Percentiles rank a stretch among this genome's conserved stretches.
Conservation (phyloP, 345 rosid genomes). For the Crucihimalaya himalaica region DNA sequence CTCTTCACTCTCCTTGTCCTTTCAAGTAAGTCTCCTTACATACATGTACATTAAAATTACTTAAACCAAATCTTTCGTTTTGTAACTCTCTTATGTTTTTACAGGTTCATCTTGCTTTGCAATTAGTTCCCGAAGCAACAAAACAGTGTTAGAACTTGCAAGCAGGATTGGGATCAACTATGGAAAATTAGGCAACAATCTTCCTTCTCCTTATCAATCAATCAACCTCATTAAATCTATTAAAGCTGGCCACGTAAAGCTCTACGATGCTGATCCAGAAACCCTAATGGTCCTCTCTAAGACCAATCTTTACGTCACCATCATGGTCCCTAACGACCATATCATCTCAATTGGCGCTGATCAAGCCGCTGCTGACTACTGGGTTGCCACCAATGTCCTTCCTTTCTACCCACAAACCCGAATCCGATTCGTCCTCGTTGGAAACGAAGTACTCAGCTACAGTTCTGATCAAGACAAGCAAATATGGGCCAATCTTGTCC, state of each 20-base stretch:
- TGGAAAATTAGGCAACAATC: slow-evolving; percentile 45
- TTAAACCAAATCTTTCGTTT: neutral
- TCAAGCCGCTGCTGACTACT: slow-evolving; percentile 48
- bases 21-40: slow-evolving; percentile 34
- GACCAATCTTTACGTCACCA: slow-evolving; percentile 54
- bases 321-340: slow-evolving; percentile 66
- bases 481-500: slow-evolving; percentile 58
- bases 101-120: slow-evolving; percentile 33
- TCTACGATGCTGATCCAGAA: slow-evolving; percentile 62
- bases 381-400: slow-evolving; percentile 57
- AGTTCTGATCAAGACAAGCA: slow-evolving; percentile 41
- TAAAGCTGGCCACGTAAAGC: slow-evolving; percentile 55
- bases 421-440: slow-evolving; percentile 60
- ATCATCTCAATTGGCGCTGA: slow-evolving; percentile 49
- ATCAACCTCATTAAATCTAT: slow-evolving; percentile 51
- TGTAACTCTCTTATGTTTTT: neutral
- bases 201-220: slow-evolving; percentile 59
- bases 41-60: neutral
- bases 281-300: slow-evolving; percentile 52
- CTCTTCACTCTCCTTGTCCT: slow-evolving; percentile 31
- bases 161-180: slow-evolving; percentile 39
- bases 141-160: slow-evolving; percentile 23
- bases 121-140: neutral
- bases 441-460: slow-evolving; percentile 75
- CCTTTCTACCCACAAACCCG: slow-evolving; percentile 54